Evolutionary conservation across 768 basidiomycete species (phyloP), one percentile per base, ranked within the genome.

Genomic region (Kwoniella newhampshirensis): DNA sequence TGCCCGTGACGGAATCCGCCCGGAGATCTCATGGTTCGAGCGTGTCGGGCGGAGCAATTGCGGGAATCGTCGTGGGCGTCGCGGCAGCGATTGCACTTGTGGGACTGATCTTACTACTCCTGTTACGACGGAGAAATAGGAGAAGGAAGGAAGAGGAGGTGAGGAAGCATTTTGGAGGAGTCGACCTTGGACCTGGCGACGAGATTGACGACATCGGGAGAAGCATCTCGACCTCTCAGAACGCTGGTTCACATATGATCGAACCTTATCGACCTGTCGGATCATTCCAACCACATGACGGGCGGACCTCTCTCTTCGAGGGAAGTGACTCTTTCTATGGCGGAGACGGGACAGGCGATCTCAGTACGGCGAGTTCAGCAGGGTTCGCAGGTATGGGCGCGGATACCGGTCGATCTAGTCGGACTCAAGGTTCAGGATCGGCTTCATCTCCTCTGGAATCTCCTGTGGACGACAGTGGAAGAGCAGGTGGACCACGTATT

Each of bases 61-160:
- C 70, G 2, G 70, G 70, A 4, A 51, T 68, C 2, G 67, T 65
- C 15, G 54, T 72, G n/a, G 70, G 70, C 3, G 54, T 59, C 9
- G 18, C 68, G 3, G 65, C 47, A 12, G 21, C 40, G 15, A 26
- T 67, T 1, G 65, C 53, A 15, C 37, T 67, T 4, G 20, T 62
- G 11, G 64, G 39, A 0, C 3, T 50, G 12, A n/a, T 54, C 2
- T 27, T 67, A 5, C 63, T 49, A 27, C 68, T 61, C 39, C 49
- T 67, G 7, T 53, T 64, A 11, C 52, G 63, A 11, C 37, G 66
- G 23, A 54, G 63, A 21, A 60, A 42, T 25, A 43, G 55, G 39
- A 42, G 59, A 25, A 11, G 36, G 17, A 15, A 17, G 8, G 37
- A 39, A 36, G 28, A 37, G 9, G 3, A 40, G 40, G 23, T 27